Conservation (phyloP, 2,329 filamentous ascomycete species). For the Tolypocladium ovalisporum region DNA sequence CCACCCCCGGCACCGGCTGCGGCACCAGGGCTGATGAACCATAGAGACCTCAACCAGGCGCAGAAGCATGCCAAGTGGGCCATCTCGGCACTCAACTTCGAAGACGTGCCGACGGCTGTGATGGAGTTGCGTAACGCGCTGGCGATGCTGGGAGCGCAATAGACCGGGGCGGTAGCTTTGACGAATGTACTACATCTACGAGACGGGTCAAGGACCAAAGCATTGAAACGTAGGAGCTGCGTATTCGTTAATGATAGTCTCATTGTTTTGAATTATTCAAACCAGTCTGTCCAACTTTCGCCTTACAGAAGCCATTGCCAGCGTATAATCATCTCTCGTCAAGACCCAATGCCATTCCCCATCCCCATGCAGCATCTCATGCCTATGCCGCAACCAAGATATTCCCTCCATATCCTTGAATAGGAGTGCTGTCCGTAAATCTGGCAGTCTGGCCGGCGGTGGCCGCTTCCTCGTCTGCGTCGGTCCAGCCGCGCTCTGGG, state of each 20-base stretch:
- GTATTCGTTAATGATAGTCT: not conserved
- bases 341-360: not conserved
- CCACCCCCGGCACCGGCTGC: constrained; percentile 1
- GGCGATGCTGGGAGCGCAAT: constrained; percentile 50
- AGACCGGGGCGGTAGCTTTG: not conserved
- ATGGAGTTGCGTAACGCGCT: constrained; percentile 73
- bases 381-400: constrained; percentile 9
- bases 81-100: constrained; percentile 92
- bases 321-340: not conserved
- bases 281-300: not conserved
- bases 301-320: not conserved
- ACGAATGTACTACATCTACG: not conserved
- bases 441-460: not conserved
- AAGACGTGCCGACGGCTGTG: constrained; percentile 84
- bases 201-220: not conserved
- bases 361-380: not conserved
- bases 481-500: constrained; percentile 53
- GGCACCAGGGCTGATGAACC: constrained; percentile 9
- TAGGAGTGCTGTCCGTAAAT: constrained; percentile 3
- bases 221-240: not conserved
- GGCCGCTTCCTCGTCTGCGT: constrained; percentile 29
- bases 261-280: not conserved
- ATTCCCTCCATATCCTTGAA: constrained; percentile 7
- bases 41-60: constrained; percentile 60
- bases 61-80: constrained; percentile 97